Evolutionary conservation across 306 rosid species (phyloP).

Genomic region (Vachellia collinsii): DNA sequence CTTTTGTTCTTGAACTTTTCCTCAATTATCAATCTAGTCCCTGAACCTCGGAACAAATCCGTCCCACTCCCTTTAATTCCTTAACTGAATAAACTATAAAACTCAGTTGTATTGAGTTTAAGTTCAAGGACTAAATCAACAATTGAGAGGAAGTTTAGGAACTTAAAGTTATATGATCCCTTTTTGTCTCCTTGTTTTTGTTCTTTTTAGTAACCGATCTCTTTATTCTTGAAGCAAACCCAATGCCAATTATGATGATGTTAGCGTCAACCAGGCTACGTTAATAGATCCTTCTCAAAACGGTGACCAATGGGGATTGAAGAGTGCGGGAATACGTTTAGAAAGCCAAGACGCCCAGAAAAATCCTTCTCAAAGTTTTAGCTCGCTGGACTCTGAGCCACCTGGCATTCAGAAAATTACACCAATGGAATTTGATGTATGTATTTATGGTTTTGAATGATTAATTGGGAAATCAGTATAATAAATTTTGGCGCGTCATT

Average conservation of each 20-base stretch:
- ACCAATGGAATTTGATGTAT: constrained; percentile 54
- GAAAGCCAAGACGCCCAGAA: constrained; percentile 37
- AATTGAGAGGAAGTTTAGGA: background rate
- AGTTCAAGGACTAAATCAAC: background rate
- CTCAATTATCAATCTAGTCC: background rate
- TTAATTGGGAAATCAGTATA: background rate
- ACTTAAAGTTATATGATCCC: background rate
- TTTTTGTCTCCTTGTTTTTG: constrained; percentile 5
- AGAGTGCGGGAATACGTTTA: constrained; percentile 29
- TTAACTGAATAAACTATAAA: background rate
- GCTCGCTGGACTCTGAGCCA: constrained; percentile 35
- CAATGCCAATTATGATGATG: constrained; percentile 40
- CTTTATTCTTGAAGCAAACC: constrained; percentile 47
- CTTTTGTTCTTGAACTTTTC: background rate
- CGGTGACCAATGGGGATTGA: constrained; percentile 34
- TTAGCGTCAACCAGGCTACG: constrained; percentile 35
- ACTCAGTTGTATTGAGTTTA: background rate
- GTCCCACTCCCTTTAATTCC: background rate
- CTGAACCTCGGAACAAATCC: background rate
- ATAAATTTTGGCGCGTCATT: background rate
- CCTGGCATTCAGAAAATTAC: constrained; percentile 71
- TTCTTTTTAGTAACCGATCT: constrained; percentile 24
- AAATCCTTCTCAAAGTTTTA: constrained; percentile 35
- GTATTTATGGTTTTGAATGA: constrained; percentile 32
- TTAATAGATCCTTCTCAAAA: constrained; percentile 41